Evolutionary conservation across 2,329 filamentous ascomycete genomes (phyloP), one percentile per base, ranked within the genome.

Genomic region (Aspergillus jensenii): DNA sequence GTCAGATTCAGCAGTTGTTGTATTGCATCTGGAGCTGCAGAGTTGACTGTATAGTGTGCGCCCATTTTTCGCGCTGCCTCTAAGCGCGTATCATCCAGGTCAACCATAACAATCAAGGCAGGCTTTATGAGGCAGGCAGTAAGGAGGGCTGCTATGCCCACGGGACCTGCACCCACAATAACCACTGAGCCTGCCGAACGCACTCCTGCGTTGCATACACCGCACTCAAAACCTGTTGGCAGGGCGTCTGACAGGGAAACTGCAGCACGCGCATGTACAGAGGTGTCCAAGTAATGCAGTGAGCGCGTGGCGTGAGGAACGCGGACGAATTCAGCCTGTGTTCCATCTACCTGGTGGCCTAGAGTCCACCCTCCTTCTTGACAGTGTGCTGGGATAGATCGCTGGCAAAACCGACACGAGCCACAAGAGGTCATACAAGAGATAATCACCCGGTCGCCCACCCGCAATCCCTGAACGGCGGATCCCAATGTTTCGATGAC

Each of bases 361-460:
- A 86, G 73, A 6, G 80, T 76, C 83, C 83, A 85, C 4, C 83
- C 83, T 35, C 81, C 82, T 9, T 76, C 77, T 3, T 72, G 74
- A 69, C 83, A 86, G 60, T 83, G 81, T 15, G 80, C 82, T 56
- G 75, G 74, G 79, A 85, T 82, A n/a, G 78, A 78, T 48, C 68
- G 71, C 5, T 78, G 78, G 63, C 83, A 86, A 67, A 79, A 82
- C 23, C 75, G 73, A 64, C 83, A 86, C 1, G 71, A 74, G 0
- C 77, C 78, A 64, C 83, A 86, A 53, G 76, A 76, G 0, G 76
- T 79, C 51, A 85, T 82, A 63, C 77, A 81, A 6, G 78, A 78
- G 61, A 84, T 79, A 9, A 86, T 70, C 0, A 86, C 83, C n/a
- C 67, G 68, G 58, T 85, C 79, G 15, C 82, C 82, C 53, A 76